Conservation (phyloP, 2,329 filamentous ascomycete species). For the Fusarium sororula region DNA sequence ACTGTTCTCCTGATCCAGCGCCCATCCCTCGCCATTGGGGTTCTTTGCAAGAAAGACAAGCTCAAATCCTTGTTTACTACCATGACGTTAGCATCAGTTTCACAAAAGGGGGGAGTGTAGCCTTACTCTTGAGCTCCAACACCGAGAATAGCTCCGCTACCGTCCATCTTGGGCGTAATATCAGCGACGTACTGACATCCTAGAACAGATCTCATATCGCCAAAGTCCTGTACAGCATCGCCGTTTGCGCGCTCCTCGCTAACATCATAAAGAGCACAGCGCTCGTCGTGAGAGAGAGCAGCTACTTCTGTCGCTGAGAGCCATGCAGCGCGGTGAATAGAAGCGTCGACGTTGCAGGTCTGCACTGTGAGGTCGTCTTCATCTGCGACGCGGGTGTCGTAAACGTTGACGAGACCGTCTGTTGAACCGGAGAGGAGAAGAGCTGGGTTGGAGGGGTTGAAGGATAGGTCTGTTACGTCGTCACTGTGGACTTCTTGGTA, state of each 20-base stretch:
- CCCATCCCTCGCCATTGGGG: slow-evolving; percentile 57
- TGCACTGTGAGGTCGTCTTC: slow-evolving; percentile 83
- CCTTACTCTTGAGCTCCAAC: slow-evolving; percentile 74
- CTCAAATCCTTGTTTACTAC: slow-evolving; percentile 65
- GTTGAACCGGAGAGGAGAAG: slow-evolving; percentile 80
- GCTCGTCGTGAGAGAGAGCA: slow-evolving; percentile 81
- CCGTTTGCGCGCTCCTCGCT: slow-evolving; percentile 71
- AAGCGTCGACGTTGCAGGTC: slow-evolving; percentile 80
- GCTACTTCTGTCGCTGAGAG: slow-evolving; percentile 71
- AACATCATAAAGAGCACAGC: slow-evolving; percentile 76
- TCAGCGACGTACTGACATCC: slow-evolving; percentile 79
- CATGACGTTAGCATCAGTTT: slow-evolving; percentile 7
- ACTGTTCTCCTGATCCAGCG: slow-evolving; percentile 61
- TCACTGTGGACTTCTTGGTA: slow-evolving; percentile 75
- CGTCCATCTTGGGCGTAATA: slow-evolving; percentile 68
- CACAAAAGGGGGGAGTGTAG: slow-evolving; percentile 45
- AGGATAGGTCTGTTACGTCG: slow-evolving; percentile 68
- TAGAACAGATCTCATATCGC: slow-evolving; percentile 73
- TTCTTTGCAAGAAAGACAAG: slow-evolving; percentile 66
- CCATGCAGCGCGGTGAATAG: slow-evolving; percentile 79
- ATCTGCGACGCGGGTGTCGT: slow-evolving; percentile 73
- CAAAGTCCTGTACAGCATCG: slow-evolving; percentile 66
- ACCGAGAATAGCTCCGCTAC: slow-evolving; percentile 68
- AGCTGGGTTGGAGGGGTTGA: slow-evolving; percentile 67
- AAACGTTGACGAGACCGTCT: slow-evolving; percentile 81